A percentile compares a stretch with the other conserved stretches of the same genome.
Conservation (phyloP, 2,329 filamentous ascomycete genomes). For the Fusarium torreyae region DNA sequence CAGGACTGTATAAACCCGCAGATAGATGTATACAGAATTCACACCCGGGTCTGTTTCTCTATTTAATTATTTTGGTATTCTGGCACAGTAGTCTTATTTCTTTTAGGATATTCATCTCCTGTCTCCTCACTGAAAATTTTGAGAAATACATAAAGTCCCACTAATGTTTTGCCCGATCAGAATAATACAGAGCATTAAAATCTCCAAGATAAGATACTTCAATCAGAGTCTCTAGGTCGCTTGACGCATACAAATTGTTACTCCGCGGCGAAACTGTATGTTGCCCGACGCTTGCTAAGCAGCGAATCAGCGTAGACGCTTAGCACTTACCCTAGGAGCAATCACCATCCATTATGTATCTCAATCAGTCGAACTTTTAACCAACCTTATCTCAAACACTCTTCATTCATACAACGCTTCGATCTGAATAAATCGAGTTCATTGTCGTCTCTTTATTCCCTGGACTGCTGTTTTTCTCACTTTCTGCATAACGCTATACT, state of each 20-base stretch:
- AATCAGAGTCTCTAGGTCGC: background rate
- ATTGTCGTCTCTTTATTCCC: background rate
- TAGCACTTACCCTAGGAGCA: constrained; percentile 42
- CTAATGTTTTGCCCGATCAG: too few relatives aligned
- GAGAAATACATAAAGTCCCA: too few relatives aligned
- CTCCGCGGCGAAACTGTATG: constrained; percentile 15
- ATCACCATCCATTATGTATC: constrained; percentile 7
- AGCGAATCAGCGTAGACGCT: constrained; percentile 43
- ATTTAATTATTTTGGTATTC: too few relatives aligned
- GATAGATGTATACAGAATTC: too few relatives aligned
- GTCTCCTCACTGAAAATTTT: too few relatives aligned
- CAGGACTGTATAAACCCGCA: too few relatives aligned
- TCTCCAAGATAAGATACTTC: too few relatives aligned
- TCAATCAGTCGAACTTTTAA: constrained; percentile 1
- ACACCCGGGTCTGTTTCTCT: too few relatives aligned
- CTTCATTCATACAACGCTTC: background rate
- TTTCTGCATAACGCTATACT: background rate
- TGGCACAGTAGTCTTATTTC: too few relatives aligned
- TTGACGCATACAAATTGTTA: constrained; percentile 8
- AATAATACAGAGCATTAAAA: too few relatives aligned
- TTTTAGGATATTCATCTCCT: too few relatives aligned
- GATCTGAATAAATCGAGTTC: background rate
- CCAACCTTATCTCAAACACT: background rate
- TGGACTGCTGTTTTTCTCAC: background rate
- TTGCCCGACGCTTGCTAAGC: constrained; percentile 34